Evolutionary conservation across 352 stramenopile species (phyloP), one percentile per base, ranked within the genome.

Genomic region (Achlya hypogyna): DNA sequence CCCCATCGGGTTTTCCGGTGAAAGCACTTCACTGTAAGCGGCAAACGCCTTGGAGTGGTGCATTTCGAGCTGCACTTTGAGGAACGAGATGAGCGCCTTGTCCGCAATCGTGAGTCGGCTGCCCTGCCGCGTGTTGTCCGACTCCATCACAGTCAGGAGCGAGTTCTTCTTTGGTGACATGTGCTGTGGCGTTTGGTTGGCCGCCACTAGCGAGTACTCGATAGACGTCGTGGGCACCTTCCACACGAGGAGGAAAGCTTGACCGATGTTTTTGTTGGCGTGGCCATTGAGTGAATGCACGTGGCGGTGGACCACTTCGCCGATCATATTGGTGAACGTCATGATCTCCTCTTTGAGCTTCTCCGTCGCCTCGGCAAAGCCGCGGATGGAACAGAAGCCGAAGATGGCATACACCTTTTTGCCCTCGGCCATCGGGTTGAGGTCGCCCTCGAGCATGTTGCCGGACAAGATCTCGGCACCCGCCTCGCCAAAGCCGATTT

Each of bases 211-310:
- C 74, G 53, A 91, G 94, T 56, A 96, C 79, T 64, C 56, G 29
- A 64, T 64, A 14, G 56, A 64, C 70, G 31, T 88, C 73, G 43
- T 80, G 72, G 42, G 78, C 76, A 95, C 88, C 66, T 96, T 97
- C 90, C 93, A 98, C 12, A 96, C 96, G 53, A 98, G 84, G 42
- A 98, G 60, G 66, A 98, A 98, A 10, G 91, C 90, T 71, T 96
- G 87, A 32, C 94, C 94, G 22, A 93, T 84, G 62, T 93, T 93
- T 63, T 93, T 92, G 75, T 93, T 93, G 53, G 85, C 84, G 81
- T 92, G 91, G 16, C 85, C 85, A 60, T 92, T 91, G 74, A 95
- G 89, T 53, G 91, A 75, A 54, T 90, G 82, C 10, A 86, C 91
- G 2, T 78, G 81, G 25, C 88, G 84, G 76, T 96, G 89, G 75